phyloP scores from a whole-genome alignment of 2,329 filamentous ascomycete genomes.

The Parascedosporium putredinis region DNA sequence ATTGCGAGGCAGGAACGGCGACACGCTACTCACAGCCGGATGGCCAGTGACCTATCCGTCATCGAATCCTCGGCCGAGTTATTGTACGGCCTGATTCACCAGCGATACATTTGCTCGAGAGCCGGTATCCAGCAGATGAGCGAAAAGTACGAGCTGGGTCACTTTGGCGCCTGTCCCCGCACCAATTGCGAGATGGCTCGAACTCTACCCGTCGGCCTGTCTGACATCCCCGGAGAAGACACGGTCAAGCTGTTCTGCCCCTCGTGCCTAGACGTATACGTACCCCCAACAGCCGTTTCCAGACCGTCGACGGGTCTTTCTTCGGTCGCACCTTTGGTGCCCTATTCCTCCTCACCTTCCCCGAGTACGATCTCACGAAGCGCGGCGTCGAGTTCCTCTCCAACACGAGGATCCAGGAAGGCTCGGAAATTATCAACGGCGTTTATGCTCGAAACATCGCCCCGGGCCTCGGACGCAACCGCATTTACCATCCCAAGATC shows the following conservation, averaged over 20 bases:
- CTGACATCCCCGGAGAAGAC: constrained; percentile 90
- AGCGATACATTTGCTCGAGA: constrained; percentile 93
- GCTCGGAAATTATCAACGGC: constrained; percentile 63
- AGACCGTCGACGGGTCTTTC: constrained; percentile 94
- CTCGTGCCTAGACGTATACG: constrained; percentile 92
- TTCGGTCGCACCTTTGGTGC: constrained; percentile 96
- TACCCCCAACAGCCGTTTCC: constrained; percentile 96
- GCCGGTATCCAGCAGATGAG: constrained; percentile 98
- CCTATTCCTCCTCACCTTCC: constrained; percentile 96
- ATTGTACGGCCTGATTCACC: constrained; percentile 95
- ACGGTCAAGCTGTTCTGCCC: constrained; percentile 98
- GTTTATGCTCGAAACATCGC: constrained; percentile 79
- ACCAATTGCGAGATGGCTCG: constrained; percentile 85
- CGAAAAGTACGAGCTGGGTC: constrained; percentile 94
- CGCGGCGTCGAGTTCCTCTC: constrained; percentile 52
- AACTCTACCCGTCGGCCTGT: constrained; percentile 85
- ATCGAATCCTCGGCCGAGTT: constrained; percentile 98
- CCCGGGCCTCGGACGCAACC: constrained; percentile 69
- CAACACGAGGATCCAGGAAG: constrained; percentile 24
- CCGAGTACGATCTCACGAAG: constrained; percentile 80
- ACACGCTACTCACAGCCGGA: constrained; percentile 56
- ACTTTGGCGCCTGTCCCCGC: constrained; percentile 93
- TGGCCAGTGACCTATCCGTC: constrained; percentile 85
- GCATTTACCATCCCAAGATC: constrained; percentile 89
- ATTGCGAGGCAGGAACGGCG: constrained; percentile 52